phyloP scores from a whole-genome alignment of 345 rosid genomes.

The Pistacia atlantica region DNA sequence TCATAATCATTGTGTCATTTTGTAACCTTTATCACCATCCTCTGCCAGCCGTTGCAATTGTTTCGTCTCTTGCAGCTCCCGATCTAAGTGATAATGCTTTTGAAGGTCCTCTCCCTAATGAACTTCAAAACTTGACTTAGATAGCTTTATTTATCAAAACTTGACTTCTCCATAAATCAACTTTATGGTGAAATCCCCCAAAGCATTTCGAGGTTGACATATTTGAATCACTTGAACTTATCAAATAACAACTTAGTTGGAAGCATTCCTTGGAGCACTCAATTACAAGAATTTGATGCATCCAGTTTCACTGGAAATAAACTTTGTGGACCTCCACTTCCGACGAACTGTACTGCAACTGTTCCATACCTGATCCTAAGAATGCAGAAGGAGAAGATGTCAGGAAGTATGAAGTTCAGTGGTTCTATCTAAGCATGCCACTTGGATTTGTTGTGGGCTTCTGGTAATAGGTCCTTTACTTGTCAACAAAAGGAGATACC shows the following conservation, averaged over 20 bases:
- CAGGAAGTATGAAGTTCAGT: not conserved
- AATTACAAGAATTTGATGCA: not conserved
- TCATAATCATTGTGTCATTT: too few species aligned
- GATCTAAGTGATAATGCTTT: too few species aligned
- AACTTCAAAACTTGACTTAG: too few species aligned
- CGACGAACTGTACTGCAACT: too few species aligned
- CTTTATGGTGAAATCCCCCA: slow-evolving; percentile 20
- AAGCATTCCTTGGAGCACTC: slow-evolving; percentile 19
- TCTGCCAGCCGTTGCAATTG: too few species aligned
- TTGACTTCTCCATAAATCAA: slow-evolving; percentile 15
- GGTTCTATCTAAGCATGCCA: not conserved
- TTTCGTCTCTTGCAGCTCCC: too few species aligned
- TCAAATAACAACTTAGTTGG: not conserved
- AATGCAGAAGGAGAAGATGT: not conserved
- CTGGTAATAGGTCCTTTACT: not conserved
- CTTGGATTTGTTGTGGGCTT: not conserved
- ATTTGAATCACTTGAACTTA: not conserved
- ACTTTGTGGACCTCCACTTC: not conserved
- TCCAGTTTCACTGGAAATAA: not conserved
- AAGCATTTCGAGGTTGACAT: not conserved
- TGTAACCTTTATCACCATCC: too few species aligned
- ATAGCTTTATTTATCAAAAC: too few species aligned
- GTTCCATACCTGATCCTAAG: not conserved
- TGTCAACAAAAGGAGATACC: too few species aligned
- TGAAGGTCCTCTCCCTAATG: too few species aligned